These are phyloP conservation scores for Trichocomaceae sp. DNA, from an alignment of 2,329 filamentous ascomycete species.

Conservation along the genomic window DNA sequence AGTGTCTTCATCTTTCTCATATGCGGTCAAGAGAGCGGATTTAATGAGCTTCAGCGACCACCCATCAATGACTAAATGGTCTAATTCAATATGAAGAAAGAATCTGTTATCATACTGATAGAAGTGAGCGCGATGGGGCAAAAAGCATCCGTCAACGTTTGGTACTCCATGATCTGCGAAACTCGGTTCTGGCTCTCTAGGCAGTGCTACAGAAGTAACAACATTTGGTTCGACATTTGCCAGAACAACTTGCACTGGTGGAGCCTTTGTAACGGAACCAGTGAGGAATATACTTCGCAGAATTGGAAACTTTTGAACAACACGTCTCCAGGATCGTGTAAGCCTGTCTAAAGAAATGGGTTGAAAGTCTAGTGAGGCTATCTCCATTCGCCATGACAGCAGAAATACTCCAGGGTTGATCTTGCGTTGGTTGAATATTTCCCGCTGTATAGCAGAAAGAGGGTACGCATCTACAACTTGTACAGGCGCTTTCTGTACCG, in stretches of 20 bases:
- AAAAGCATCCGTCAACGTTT: not conserved
- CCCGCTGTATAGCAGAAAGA: not conserved
- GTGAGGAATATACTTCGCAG: not conserved
- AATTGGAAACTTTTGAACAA: not conserved
- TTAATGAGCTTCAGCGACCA: not conserved
- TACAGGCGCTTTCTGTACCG: not conserved
- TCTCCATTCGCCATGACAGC: not conserved
- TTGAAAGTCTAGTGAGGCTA: not conserved
- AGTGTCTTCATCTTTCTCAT: not conserved
- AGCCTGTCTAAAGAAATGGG: not conserved
- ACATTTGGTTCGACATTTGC: not conserved
- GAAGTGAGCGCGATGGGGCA: not conserved
- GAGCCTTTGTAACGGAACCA: not conserved
- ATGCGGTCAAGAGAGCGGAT: not conserved
- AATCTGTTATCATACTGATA: not conserved
- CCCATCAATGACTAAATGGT: not conserved
- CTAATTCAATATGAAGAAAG: not conserved
- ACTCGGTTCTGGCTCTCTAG: not conserved
- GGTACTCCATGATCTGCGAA: not conserved
- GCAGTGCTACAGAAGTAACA: not conserved
- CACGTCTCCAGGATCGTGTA: not conserved
- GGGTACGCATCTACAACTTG: conserved; percentile 1
- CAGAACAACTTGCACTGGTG: not conserved
- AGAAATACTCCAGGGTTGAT: not conserved
- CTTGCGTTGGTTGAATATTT: not conserved